Base-by-base conservation (phyloP, 2,329 filamentous ascomycete genomes). In the Fusarium newnesense region DNA sequence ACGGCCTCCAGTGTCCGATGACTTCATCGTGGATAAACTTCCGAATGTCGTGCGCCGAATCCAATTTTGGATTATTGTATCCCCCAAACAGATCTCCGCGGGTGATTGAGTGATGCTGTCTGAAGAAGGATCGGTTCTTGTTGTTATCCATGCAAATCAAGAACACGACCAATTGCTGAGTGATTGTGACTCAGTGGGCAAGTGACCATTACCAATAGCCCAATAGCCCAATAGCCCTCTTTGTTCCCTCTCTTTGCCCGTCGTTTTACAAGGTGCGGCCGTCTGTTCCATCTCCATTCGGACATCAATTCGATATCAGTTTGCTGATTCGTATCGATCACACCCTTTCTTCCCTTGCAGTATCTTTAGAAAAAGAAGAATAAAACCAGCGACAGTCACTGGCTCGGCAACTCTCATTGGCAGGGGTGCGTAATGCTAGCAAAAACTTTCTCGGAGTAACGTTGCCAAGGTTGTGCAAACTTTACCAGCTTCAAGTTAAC, bases 181-280 rank as follows among this genome's bases (percentile, higher is more conserved):
- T 73, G 70, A 71, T 53, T 68, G 42, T 73, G 70, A 74, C 54
- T 71, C 70, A 73, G 50, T 34, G 24, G 42, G 47, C 60, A 70
- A 73, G 53, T 73, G 65, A 67, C 43, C 46, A 43, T 57, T 56
- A 42, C 53, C 39, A 69, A 58, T 40, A 69, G 24, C 44, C 50
- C 44, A 24, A 18, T 32, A 24, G 28, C 47, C 43, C 21, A 46
- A 10, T 46, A 44, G 42, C 30, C 30, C 47, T 50, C 60, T 57
- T 67, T 39, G 40, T 36, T 46, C 44, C 16, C 40, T 57, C 73
- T 68, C 44, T 67, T 36, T 60, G 46, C 57, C 58, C 37, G 73
- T 73, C 43, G 47, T 52, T 56, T 56, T 47, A 40, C 39, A 28
- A 43, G 34, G 37, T 46, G 46, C 34, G 70, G 57, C 59, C 60